Base-by-base conservation (phyloP, 164 flowering plant species). In the Malania oleifera region DNA sequence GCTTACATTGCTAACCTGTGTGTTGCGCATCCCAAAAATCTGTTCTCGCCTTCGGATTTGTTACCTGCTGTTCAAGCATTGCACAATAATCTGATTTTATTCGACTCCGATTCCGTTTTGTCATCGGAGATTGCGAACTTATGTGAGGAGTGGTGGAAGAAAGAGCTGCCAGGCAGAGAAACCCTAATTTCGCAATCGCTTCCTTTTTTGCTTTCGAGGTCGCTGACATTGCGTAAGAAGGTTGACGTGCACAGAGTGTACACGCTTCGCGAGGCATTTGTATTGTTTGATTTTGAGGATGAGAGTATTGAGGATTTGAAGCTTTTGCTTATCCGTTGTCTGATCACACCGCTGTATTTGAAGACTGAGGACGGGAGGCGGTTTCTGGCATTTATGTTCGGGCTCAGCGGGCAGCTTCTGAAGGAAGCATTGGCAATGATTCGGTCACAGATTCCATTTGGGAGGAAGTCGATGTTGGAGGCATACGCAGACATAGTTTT, bases 91-190 rank as follows among this genome's bases (percentile, higher is more conserved):
- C 60, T 95, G 48, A 47, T 85, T 34, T 48, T 82, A 5, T 87
- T 88, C 31, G 99, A 91, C 69, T 70, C 74, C 17, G 86, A 85
- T 54, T 50, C 77, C 41, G 68, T n/a, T 1, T 57, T 95, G 59
- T 57, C 71, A 34, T 66, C 70, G 1, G 89, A 81, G 66, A 72
- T 95, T 29, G 76, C 87, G 40, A 67, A 55, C 29, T 59, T 91
- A 59, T 95, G 99, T 60, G 96, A 88, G 67, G 75, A 75, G 41
- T 95, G 96, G 96, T 95, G 99, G 99, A 91, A 84, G 74, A 73
- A 61, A 64, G 76, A 62, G 47, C 70, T 85, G 18, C 66, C 58
- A 5, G 96, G 81, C 37, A 75, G 77, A 53, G 99, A 95, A 44
- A 68, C 73, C 28, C 70, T 95, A 24, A 84, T 95, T 67, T 80